phyloP scores from a whole-genome alignment of 306 rosid genomes.

The Fragaria iinumae region DNA sequence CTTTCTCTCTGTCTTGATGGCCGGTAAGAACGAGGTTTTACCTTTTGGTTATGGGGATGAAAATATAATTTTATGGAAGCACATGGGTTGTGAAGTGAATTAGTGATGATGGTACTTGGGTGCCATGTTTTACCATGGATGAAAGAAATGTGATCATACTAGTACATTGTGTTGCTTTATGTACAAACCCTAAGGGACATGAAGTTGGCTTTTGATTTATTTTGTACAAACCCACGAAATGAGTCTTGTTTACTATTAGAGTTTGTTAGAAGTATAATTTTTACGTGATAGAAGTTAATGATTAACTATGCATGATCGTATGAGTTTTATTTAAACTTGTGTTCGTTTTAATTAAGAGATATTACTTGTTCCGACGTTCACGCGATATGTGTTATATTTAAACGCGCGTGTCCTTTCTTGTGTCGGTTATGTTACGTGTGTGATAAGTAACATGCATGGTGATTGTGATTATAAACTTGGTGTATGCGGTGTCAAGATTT shows the following conservation, averaged over 20 bases:
- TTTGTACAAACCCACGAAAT: neutral
- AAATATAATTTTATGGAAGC: conserved; percentile 1
- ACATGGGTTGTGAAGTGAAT: neutral
- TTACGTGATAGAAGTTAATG: neutral
- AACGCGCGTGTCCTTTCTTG: neutral
- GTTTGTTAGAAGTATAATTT: neutral
- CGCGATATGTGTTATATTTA: no score
- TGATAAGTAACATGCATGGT: no score
- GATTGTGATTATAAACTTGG: neutral
- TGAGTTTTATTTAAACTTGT: neutral
- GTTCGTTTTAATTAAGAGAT: neutral
- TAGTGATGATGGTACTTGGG: no score
- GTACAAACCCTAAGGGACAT: neutral
- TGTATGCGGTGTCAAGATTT: neutral
- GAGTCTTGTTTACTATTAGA: neutral
- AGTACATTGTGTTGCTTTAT: neutral
- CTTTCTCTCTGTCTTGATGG: neutral
- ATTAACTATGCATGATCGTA: neutral
- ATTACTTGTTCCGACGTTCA: rapidly evolving
- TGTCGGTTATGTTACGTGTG: neutral
- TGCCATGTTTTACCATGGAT: neutral
- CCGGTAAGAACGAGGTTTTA: neutral
- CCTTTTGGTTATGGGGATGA: neutral
- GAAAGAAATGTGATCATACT: neutral
- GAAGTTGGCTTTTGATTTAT: neutral